Evolutionary conservation across 257 asterid species (phyloP).

Genomic region (Forsythia viridissima): DNA sequence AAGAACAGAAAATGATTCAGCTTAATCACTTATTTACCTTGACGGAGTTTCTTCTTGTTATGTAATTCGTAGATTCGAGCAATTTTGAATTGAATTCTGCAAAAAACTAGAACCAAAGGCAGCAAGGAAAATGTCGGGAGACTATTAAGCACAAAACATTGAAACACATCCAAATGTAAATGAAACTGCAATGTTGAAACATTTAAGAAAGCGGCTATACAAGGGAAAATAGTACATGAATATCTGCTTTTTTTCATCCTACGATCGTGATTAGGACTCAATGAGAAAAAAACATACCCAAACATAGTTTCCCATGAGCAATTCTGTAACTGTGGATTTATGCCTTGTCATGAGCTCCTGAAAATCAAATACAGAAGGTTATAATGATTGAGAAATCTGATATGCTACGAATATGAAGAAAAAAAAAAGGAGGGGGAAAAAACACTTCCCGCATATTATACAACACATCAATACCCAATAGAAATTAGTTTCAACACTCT

Average conservation of each 20-base stretch:
- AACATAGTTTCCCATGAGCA: conserved; percentile 55
- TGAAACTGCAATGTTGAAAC: background rate
- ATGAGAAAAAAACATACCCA: conserved; percentile 61
- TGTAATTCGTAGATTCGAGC: conserved; percentile 82
- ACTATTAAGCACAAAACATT: background rate
- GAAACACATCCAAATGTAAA: no score
- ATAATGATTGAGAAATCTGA: background rate
- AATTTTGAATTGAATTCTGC: conserved; percentile 79
- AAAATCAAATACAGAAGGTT: background rate
- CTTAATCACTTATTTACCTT: conserved; percentile 48
- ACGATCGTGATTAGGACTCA: background rate
- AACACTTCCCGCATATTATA: background rate
- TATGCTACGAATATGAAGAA: background rate
- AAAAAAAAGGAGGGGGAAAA: background rate
- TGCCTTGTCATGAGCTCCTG: conserved; percentile 61
- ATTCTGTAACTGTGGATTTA: conserved; percentile 84
- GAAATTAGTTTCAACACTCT: no score
- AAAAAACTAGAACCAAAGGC: conserved; percentile 59
- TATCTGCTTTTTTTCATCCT: background rate
- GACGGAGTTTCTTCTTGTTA: conserved; percentile 83
- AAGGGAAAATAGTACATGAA: background rate
- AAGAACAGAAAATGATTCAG: background rate
- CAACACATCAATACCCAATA: no score
- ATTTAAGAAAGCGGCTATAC: background rate
- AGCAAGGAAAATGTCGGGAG: conserved; percentile 6